Evolutionary conservation across 305 asterid genomes (phyloP).

Genomic region (Coffea humblotiana): DNA sequence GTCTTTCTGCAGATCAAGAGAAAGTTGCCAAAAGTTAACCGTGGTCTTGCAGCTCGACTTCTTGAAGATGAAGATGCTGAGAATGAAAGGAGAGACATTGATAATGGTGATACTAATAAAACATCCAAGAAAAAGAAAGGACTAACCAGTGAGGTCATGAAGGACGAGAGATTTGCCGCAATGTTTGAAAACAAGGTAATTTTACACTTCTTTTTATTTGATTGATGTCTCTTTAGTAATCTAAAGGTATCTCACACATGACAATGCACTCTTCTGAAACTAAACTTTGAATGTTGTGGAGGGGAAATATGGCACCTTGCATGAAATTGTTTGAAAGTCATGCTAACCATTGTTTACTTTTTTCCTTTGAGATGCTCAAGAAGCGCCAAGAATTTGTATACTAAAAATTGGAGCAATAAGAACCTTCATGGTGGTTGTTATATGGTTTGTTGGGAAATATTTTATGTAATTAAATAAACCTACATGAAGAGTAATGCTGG

Average conservation of each 20-base stretch:
- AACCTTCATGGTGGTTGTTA: too few species aligned
- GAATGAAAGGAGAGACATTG: slow-evolving; percentile 47
- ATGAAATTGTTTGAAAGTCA: too few species aligned
- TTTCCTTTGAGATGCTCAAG: too few species aligned
- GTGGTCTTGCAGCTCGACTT: slow-evolving; percentile 50
- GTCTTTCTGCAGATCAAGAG: slow-evolving; percentile 50
- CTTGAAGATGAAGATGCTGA: slow-evolving; percentile 74
- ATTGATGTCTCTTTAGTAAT: background rate
- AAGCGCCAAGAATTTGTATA: too few species aligned
- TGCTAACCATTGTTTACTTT: background rate
- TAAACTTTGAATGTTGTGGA: background rate
- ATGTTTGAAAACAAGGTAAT: slow-evolving; percentile 69
- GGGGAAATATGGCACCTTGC: background rate
- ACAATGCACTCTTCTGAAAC: background rate
- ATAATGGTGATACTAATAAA: slow-evolving; percentile 56
- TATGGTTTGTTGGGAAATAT: too few species aligned
- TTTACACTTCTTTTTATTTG: background rate
- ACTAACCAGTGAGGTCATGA: slow-evolving; percentile 59
- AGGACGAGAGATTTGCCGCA: slow-evolving; percentile 68
- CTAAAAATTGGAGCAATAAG: too few species aligned
- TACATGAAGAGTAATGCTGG: too few species aligned
- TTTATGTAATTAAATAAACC: too few species aligned
- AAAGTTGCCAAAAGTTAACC: slow-evolving; percentile 81
- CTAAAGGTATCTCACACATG: background rate
- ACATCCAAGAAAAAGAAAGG: slow-evolving; percentile 74